phyloP scores from a whole-genome alignment of 148 eudicot species.

The Limonium bicolor region DNA sequence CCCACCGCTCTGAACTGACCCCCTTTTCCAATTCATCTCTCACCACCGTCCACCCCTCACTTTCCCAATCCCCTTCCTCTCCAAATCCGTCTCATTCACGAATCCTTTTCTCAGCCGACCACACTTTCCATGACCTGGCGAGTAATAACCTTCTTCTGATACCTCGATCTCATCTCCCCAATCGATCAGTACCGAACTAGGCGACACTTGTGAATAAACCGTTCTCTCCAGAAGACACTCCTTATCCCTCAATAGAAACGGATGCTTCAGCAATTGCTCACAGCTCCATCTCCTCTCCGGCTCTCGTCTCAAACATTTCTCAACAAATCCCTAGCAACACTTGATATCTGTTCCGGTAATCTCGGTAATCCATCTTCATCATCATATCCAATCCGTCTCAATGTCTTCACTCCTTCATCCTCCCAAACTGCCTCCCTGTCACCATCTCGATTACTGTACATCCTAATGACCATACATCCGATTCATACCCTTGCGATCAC shows the following conservation, averaged over 20 bases:
- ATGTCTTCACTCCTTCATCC: conserved; percentile 32
- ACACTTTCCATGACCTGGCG: neutral
- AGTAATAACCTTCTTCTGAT: neutral
- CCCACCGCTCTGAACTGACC: neutral
- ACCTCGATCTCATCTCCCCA: conserved; percentile 25
- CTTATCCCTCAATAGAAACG: conserved; percentile 16
- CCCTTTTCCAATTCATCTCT: conserved; percentile 13
- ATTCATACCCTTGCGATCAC: conserved; percentile 51
- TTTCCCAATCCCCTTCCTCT: conserved; percentile 62
- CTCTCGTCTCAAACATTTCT: conserved; percentile 43
- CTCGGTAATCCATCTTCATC: conserved; percentile 34
- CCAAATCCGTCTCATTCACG: conserved; percentile 17
- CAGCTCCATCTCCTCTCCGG: conserved; percentile 44
- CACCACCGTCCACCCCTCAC: conserved; percentile 54
- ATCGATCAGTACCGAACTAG: conserved; percentile 54
- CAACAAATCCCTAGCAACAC: conserved; percentile 35
- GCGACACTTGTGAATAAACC: conserved; percentile 9
- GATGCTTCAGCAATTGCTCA: conserved; percentile 55
- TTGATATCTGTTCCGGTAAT: conserved; percentile 31
- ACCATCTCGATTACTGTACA: conserved; percentile 85
- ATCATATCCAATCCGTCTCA: conserved; percentile 40
- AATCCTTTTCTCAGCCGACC: conserved; percentile 16
- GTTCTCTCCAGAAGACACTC: conserved; percentile 1
- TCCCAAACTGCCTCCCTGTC: conserved; percentile 68
- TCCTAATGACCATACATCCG: conserved; percentile 82